A percentile compares a stretch with the other conserved stretches of the same genome.
phyloP scores from a whole-genome alignment of 306 rosid genomes.

The Pachyrhizus erosus region DNA sequence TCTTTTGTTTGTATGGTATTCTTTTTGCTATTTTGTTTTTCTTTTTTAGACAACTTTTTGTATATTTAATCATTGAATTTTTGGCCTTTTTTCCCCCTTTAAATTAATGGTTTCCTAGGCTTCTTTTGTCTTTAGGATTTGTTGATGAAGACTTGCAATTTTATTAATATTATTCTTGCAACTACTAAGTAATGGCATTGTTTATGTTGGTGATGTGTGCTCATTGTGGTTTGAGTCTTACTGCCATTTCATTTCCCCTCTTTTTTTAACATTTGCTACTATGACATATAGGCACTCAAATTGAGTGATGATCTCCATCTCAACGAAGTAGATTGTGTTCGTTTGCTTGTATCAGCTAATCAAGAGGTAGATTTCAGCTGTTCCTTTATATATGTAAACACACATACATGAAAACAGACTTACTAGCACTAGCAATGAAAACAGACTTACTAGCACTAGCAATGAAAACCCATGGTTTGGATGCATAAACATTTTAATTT shows the following conservation, averaged over 20 bases:
- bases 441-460: neutral
- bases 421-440: neutral
- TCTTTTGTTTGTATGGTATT: neutral
- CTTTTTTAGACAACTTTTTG: neutral
- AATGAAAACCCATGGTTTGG: neutral
- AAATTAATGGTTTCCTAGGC: neutral
- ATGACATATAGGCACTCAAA: constrained; percentile 74
- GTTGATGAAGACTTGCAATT: constrained; percentile 11
- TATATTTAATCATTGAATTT: neutral
- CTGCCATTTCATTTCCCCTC: neutral
- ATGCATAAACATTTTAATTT: neutral
- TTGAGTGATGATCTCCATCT: constrained; percentile 94
- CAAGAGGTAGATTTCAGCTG: constrained; percentile 74
- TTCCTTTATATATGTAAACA: neutral
- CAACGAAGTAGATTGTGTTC: constrained; percentile 88
- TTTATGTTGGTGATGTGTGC: constrained; percentile 30
- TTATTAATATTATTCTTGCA: constrained; percentile 8
- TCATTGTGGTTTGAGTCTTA: constrained; percentile 9
- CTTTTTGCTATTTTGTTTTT: neutral
- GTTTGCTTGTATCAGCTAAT: constrained; percentile 81
- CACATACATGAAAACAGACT: no score
- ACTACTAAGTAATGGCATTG: neutral
- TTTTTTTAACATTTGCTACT: constrained; percentile 36
- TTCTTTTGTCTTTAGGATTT: neutral
- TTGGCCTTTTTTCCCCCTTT: no score